Conservation (phyloP, 2,329 filamentous ascomycete species). For the Neofusicoccum sp. region DNA sequence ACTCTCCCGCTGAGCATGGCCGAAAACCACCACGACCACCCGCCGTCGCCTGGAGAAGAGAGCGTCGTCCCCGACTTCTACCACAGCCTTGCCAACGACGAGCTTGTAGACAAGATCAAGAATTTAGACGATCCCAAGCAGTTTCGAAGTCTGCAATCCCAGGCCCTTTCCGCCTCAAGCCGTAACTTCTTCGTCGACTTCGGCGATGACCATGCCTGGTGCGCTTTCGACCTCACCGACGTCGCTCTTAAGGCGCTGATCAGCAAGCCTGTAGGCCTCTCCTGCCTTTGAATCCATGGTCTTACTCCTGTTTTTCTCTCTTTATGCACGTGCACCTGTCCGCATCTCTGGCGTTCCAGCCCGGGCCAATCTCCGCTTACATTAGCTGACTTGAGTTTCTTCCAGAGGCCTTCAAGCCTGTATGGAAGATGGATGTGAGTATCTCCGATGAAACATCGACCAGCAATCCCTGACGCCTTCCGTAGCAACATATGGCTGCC, state of each 20-base stretch:
- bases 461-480: neutral
- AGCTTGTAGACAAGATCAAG: slow-evolving; percentile 46
- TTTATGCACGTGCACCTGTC: too few species aligned
- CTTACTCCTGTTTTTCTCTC: neutral
- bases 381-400: neutral
- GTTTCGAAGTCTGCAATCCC: slow-evolving; percentile 49
- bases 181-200: slow-evolving; percentile 69
- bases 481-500: slow-evolving; percentile 71
- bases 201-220: slow-evolving; percentile 56
- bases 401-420: slow-evolving; percentile 50
- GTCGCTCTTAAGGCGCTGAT: slow-evolving; percentile 40
- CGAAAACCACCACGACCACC: slow-evolving; percentile 5
- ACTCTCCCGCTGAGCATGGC: neutral
- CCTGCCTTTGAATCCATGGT: too few species aligned
- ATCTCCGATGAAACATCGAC: neutral
- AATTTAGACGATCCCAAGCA: slow-evolving; percentile 57
- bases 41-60: neutral
- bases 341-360: neutral
- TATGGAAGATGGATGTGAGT: slow-evolving; percentile 72
- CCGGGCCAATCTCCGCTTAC: neutral
- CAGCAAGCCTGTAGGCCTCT: slow-evolving; percentile 26
- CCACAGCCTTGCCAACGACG: slow-evolving; percentile 35
- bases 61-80: slow-evolving; percentile 37
- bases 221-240: slow-evolving; percentile 57
- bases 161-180: slow-evolving; percentile 46